A percentile compares a stretch with the other conserved stretches of the same genome.
Conservation (phyloP, 257 asterid species). For the Cynanchum wilfordii region DNA sequence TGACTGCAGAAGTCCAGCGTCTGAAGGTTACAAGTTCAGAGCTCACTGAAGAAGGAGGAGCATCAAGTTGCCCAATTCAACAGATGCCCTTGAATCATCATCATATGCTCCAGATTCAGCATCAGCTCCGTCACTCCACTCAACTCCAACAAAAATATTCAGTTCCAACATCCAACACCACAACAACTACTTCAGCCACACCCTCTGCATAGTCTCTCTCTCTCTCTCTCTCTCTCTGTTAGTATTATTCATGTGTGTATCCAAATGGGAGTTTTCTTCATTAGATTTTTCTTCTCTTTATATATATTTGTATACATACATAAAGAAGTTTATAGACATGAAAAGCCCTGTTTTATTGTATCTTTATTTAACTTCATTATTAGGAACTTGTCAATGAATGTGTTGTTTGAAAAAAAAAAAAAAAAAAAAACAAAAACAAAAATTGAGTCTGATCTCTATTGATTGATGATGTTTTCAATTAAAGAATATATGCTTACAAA, state of each 20-base stretch:
- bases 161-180: conserved; percentile 30
- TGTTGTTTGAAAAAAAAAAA: neutral
- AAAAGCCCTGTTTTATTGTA: neutral
- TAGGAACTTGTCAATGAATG: conserved; percentile 2
- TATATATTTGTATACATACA: neutral
- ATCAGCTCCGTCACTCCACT: conserved; percentile 23
- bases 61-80: conserved; percentile 33
- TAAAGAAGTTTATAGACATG: neutral
- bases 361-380: neutral
- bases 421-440: too few relatives aligned
- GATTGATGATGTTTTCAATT: too few relatives aligned
- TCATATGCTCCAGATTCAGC: conserved; percentile 42
- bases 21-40: conserved; percentile 48
- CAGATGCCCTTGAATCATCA: conserved; percentile 39
- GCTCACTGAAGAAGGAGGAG: conserved; percentile 47
- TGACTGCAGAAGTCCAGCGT: conserved; percentile 70
- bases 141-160: conserved; percentile 31
- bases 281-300: neutral
- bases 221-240: neutral
- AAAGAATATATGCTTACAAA: too few relatives aligned
- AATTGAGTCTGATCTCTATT: too few relatives aligned
- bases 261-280: conserved; percentile 7
- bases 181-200: conserved; percentile 35
- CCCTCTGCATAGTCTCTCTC: conserved; percentile 35
- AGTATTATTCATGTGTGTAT: neutral